Evolutionary conservation across 2,329 filamentous ascomycete species (phyloP), one percentile per base, ranked within the genome.

Genomic region (Rutstroemia sydowiana): DNA sequence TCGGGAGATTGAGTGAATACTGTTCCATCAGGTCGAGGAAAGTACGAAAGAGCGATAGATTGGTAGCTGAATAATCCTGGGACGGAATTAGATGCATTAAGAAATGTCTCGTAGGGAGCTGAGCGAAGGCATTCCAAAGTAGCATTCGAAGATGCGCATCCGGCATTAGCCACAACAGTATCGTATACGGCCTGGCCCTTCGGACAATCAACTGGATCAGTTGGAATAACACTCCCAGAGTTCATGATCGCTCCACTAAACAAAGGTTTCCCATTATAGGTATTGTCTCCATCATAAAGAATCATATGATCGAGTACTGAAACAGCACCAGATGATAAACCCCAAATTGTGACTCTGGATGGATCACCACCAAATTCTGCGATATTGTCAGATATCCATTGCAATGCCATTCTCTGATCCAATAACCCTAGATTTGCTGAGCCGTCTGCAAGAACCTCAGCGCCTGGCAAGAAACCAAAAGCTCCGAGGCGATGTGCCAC

Each of bases 231-330:
- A 52, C 75, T 80, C 2, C 85, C 85, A 2, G 82, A 87, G 69
- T 86, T 79, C 87, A 93, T 91, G 60, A 92, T 91, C 23, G 74
- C 87, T 1, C 73, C 87, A 23, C 84, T 79, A 76, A 93, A 92
- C 0, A 93, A 74, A 1, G 82, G 73, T 61, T 85, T 81, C 48
- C 82, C 85, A 2, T 90, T 88, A 71, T 91, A 90, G 0, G 73
- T 82, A 63, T 81, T 79, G 66, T 92, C 73, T 6, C 88, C 87
- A 31, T 81, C 77, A 59, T 87, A 89, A 10, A 91, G 71, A 1
- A 80, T 71, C 78, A 89, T 88, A 59, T 92, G 88, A 61, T 90
- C 79, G 45, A 85, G 77, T 1, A 88, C 85, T 0, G 85, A 89
- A 56, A 90, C 88, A 13, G 81, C 71, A 0, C 84, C 84, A 0